Conservation (phyloP, 768 basidiomycete species). For the Lentinula aciculospora region DNA sequence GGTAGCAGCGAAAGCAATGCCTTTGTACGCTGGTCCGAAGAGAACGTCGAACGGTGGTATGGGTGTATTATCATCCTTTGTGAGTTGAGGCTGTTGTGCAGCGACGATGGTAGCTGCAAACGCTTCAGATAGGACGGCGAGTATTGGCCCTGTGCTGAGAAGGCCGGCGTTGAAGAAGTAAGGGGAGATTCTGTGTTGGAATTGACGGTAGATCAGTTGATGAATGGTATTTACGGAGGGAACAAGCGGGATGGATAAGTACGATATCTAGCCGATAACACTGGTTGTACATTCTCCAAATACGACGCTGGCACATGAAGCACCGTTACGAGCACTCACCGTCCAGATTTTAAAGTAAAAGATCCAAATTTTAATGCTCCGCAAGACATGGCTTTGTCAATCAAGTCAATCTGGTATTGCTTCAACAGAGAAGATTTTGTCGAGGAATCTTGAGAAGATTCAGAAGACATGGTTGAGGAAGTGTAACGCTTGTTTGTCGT, state of each 20-base stretch:
- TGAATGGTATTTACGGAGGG: no score
- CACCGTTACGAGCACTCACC: no score
- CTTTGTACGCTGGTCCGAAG: constrained; percentile 98
- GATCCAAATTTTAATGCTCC: constrained; percentile 85
- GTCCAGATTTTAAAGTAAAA: constrained; percentile 92
- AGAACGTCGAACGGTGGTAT: constrained; percentile 68
- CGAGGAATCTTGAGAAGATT: neutral
- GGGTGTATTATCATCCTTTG: constrained; percentile 2
- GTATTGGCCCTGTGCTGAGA: constrained; percentile 77
- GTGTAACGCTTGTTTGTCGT: neutral
- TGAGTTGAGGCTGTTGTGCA: constrained; percentile 29
- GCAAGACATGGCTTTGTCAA: constrained; percentile 59
- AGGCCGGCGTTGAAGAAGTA: constrained; percentile 98
- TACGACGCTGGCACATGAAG: no score
- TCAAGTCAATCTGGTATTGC: constrained; percentile 58
- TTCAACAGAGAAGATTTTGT: constrained; percentile 23
- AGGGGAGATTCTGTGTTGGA: constrained; percentile 73
- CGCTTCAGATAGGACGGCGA: constrained; percentile 70
- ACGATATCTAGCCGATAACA: no score
- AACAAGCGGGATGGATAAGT: no score
- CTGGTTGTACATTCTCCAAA: no score
- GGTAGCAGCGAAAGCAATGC: constrained; percentile 86
- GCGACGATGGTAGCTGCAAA: constrained; percentile 77
- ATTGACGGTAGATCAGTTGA: no score
- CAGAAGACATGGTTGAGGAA: neutral